A percentile compares a stretch with the other conserved stretches of the same genome.
Evolutionary conservation across 2,329 filamentous ascomycete species (phyloP).

Genomic region (Penicillium sp.): DNA sequence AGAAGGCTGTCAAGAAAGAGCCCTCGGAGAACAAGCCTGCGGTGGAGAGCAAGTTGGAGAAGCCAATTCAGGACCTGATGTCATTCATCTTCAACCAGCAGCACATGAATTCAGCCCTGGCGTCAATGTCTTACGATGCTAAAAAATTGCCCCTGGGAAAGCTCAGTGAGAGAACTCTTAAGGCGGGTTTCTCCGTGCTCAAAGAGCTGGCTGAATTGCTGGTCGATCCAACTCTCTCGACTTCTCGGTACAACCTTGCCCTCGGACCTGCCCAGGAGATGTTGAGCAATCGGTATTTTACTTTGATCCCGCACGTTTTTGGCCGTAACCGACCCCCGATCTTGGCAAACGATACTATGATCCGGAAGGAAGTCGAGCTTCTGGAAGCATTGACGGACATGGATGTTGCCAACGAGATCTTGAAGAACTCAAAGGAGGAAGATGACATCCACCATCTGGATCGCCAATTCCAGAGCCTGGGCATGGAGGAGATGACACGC

Average conservation of each 20-base stretch:
- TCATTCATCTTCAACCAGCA: constrained; percentile 79
- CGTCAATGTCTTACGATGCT: constrained; percentile 47
- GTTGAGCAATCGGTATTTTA: constrained; percentile 78
- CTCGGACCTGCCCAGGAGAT: constrained; percentile 54
- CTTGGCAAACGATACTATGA: constrained; percentile 56
- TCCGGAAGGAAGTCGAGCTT: constrained; percentile 77
- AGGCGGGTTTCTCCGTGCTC: constrained; percentile 71
- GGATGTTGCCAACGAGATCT: constrained; percentile 76
- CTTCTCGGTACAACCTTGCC: constrained; percentile 44
- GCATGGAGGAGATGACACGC: constrained; percentile 74
- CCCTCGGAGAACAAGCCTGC: constrained; percentile 39
- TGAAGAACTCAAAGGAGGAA: constrained; percentile 64
- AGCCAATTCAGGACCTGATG: constrained; percentile 68
- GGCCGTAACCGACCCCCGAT: constrained; percentile 72
- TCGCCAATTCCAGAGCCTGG: constrained; percentile 69
- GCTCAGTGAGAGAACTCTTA: constrained; percentile 76
- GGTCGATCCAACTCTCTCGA: constrained; percentile 53
- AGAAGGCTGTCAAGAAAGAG: constrained; percentile 35
- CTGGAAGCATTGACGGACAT: constrained; percentile 81
- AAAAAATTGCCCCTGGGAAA: constrained; percentile 82
- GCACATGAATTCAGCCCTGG: constrained; percentile 63
- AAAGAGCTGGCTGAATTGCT: constrained; percentile 73
- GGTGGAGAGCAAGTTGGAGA: constrained; percentile 59
- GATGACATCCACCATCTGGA: constrained; percentile 67
- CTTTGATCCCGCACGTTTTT: constrained; percentile 78